Evolutionary conservation across 2,329 filamentous ascomycete species (phyloP).

Genomic region (Dactylella cylindrospora): DNA sequence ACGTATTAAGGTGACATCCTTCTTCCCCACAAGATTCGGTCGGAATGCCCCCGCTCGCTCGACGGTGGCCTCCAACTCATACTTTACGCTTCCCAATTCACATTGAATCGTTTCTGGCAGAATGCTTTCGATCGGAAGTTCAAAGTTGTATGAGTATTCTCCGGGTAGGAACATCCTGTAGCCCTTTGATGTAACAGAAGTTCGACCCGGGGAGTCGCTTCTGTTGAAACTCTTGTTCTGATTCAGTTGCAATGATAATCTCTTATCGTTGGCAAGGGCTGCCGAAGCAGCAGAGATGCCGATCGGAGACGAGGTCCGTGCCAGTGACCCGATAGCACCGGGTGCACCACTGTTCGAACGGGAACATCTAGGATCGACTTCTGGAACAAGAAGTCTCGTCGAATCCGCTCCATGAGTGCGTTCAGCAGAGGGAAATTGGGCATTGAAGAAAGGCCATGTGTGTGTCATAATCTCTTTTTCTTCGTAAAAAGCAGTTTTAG

Average conservation of each 20-base stretch:
- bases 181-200: conserved; percentile 70
- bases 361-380: conserved; percentile 49
- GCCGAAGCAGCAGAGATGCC: conserved; percentile 52
- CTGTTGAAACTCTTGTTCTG: conserved; percentile 84
- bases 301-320: conserved; percentile 46
- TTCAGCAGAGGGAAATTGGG: conserved; percentile 63
- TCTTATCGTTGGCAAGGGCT: conserved; percentile 59
- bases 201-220: conserved; percentile 64
- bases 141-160: conserved; percentile 74
- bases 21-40: conserved; percentile 77
- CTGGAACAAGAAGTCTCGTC: conserved; percentile 59
- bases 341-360: conserved; percentile 54
- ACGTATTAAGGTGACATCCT: conserved; percentile 80
- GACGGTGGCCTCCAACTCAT: conserved; percentile 80
- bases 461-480: conserved; percentile 84
- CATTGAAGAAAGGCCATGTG: conserved; percentile 89
- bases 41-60: conserved; percentile 88
- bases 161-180: conserved; percentile 82
- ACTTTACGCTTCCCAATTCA: conserved; percentile 81
- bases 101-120: conserved; percentile 82
- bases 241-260: conserved; percentile 75
- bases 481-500: conserved; percentile 79
- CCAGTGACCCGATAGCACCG: conserved; percentile 47
- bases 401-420: conserved; percentile 65
- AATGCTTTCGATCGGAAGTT: conserved; percentile 77